A percentile compares a stretch with the other conserved stretches of the same genome.
phyloP scores from a whole-genome alignment of 495 filamentous ascomycete species.

The Annulohypoxylon stygium region DNA sequence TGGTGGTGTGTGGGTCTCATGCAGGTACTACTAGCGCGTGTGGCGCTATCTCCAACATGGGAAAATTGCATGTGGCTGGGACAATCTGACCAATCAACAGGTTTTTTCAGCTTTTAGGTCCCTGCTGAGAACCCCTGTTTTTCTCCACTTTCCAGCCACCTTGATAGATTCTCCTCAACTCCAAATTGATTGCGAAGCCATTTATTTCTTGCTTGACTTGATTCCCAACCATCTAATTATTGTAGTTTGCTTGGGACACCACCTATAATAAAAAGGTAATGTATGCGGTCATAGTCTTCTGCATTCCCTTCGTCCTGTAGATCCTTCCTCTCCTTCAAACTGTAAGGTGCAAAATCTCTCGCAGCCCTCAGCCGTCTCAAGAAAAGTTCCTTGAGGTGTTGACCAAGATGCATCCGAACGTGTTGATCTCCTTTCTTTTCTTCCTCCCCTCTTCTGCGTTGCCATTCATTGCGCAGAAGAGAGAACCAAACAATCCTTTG shows the following conservation, averaged over 20 bases:
- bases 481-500: constrained; percentile 18
- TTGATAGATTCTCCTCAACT: constrained; percentile 3
- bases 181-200: constrained; percentile 7
- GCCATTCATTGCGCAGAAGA: constrained; percentile 42
- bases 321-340: constrained; percentile 37
- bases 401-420: constrained; percentile 47
- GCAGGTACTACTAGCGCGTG: constrained; percentile 36
- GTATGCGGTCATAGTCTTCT: constrained; percentile 22
- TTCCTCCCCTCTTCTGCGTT: constrained; percentile 45
- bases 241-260: constrained; percentile 19
- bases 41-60: constrained; percentile 21
- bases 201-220: neutral
- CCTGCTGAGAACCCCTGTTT: neutral
- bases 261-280: constrained; percentile 46
- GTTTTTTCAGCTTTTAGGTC: neutral
- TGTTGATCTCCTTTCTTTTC: constrained; percentile 37
- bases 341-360: constrained; percentile 38
- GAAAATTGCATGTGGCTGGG: constrained; percentile 27
- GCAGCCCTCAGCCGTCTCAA: constrained; percentile 41
- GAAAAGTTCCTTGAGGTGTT: constrained; percentile 38
- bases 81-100: constrained; percentile 5
- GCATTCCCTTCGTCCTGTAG: constrained; percentile 25
- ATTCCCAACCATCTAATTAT: constrained; percentile 52
- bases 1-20: constrained; percentile 18
- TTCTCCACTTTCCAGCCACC: constrained; percentile 33